A percentile compares a stretch with the other conserved stretches of the same genome.
Evolutionary conservation across 345 rosid species (phyloP).

Genomic region (Populus ilicifolia): DNA sequence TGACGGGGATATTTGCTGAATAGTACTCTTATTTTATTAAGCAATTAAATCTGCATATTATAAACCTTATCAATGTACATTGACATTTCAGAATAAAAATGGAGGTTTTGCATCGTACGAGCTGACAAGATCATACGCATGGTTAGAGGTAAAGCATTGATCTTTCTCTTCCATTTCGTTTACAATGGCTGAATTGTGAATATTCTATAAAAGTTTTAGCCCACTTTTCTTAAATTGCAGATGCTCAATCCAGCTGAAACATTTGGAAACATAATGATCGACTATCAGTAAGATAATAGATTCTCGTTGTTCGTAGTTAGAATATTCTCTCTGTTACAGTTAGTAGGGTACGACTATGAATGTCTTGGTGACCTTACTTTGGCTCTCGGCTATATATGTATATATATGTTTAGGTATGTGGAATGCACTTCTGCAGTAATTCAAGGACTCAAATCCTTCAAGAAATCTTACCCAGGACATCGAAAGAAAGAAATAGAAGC

Average conservation of each 20-base stretch:
- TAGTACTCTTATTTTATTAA: too few relatives aligned
- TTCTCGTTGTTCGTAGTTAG: too few relatives aligned
- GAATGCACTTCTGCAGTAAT: slow-evolving; percentile 82
- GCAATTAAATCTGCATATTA: too few relatives aligned
- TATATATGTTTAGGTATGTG: slow-evolving; percentile 41
- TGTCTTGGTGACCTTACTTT: too few relatives aligned
- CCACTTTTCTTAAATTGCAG: slow-evolving; percentile 22
- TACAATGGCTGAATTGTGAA: not conserved
- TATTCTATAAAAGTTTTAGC: not conserved
- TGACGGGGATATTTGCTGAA: too few relatives aligned
- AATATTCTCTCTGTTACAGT: too few relatives aligned
- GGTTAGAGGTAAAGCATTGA: slow-evolving; percentile 49
- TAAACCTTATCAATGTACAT: too few relatives aligned
- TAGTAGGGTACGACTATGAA: too few relatives aligned
- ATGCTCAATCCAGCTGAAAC: slow-evolving; percentile 62
- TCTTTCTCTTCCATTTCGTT: not conserved
- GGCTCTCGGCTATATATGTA: too few relatives aligned
- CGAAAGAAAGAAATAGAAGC: slow-evolving; percentile 35
- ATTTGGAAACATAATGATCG: slow-evolving; percentile 66
- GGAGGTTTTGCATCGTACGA: slow-evolving; percentile 83
- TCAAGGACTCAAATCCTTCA: slow-evolving; percentile 48
- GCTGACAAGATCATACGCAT: slow-evolving; percentile 62
- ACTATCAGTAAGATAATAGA: slow-evolving; percentile 50
- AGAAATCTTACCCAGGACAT: slow-evolving; percentile 27
- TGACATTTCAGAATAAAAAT: slow-evolving; percentile 39